These are phyloP conservation scores for Saturnispora zaruensis DNA, from an alignment of 805 yeast species.

Conservation along the genomic window DNA sequence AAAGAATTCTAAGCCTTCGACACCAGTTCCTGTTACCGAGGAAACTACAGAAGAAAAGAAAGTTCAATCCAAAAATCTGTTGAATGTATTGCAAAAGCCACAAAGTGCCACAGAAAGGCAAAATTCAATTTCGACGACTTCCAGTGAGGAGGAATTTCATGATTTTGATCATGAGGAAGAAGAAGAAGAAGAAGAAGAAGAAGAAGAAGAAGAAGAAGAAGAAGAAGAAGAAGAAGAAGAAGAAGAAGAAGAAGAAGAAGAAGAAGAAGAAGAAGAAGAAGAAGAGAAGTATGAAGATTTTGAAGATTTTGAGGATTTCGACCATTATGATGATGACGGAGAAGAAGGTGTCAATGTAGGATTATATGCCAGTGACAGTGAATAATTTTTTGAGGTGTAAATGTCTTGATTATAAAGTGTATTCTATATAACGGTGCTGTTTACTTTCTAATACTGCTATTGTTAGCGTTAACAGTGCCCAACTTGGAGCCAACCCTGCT, in stretches of 20 bases:
- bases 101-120: background rate
- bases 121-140: background rate
- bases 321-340: constrained; percentile 15
- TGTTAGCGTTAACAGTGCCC: background rate
- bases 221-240: background rate
- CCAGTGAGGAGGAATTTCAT: background rate
- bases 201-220: background rate
- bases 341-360: constrained; percentile 15
- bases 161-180: background rate
- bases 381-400: background rate
- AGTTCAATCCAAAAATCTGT: background rate
- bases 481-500: constrained; percentile 44
- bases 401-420: background rate
- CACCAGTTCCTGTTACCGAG: background rate
- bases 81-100: background rate
- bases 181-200: background rate
- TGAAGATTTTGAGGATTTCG: constrained; percentile 18
- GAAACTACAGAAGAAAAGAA: background rate
- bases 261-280: constrained; percentile 9
- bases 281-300: constrained; percentile 18
- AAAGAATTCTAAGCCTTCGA: constrained; percentile 1
- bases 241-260: constrained; percentile 12
- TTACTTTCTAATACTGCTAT: background rate
- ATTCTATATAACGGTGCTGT: background rate
- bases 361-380: constrained; percentile 9